phyloP scores from a whole-genome alignment of 768 basidiomycete genomes.

The Chalciporus chontae region DNA sequence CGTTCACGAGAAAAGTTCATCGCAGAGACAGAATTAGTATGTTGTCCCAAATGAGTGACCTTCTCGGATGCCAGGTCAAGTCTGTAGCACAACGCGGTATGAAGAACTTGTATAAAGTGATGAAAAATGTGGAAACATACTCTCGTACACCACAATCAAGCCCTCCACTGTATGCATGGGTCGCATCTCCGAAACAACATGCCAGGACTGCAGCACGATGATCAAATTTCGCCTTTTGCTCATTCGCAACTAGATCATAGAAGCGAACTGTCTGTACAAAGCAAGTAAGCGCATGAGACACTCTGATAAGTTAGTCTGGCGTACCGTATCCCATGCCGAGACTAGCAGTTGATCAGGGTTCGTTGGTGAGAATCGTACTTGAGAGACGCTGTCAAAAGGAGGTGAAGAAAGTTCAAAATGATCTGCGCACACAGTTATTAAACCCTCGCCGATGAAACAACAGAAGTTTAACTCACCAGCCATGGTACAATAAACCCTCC shows the following conservation, averaged over 20 bases:
- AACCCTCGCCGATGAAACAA: neutral
- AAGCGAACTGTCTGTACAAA: constrained; percentile 56
- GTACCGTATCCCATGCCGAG: constrained; percentile 85
- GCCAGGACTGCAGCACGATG: constrained; percentile 89
- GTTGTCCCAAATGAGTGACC: constrained; percentile 72
- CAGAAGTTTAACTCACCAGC: constrained; percentile 7
- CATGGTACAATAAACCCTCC: constrained; percentile 6
- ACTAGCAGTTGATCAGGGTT: constrained; percentile 78
- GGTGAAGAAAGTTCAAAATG: constrained; percentile 55
- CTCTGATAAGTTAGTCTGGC: constrained; percentile 13
- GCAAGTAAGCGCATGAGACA: constrained; percentile 27
- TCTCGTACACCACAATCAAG: constrained; percentile 80
- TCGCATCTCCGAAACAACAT: constrained; percentile 65
- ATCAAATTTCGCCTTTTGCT: constrained; percentile 77
- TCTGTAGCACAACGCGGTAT: constrained; percentile 38
- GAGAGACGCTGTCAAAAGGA: constrained; percentile 83
- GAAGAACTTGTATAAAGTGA: neutral
- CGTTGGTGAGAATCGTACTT: constrained; percentile 75
- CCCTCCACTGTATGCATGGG: constrained; percentile 79
- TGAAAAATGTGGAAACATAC: constrained; percentile 35
- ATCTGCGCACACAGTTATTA: constrained; percentile 14
- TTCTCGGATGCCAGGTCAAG: constrained; percentile 75
- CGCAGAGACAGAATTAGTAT: constrained; percentile 74
- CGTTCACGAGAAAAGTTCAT: constrained; percentile 66
- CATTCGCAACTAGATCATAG: constrained; percentile 52